These are phyloP conservation scores for Aureobasidium sp. DNA, from an alignment of 2,329 filamentous ascomycete genomes.

Conservation along the genomic window DNA sequence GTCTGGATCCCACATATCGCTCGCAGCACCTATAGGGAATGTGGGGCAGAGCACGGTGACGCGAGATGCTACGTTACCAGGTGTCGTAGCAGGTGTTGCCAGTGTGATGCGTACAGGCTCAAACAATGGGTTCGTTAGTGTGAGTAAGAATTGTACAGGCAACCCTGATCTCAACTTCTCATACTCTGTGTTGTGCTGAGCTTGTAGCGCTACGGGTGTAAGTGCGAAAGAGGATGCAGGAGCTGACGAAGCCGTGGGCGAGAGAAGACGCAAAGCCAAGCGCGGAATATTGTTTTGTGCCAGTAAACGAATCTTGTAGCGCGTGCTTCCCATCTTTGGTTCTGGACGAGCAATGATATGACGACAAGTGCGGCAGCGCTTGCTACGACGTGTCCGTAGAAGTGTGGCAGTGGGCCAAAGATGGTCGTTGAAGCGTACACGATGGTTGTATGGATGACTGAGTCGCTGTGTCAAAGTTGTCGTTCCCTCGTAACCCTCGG, in stretches of 20 bases:
- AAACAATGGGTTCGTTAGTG: constrained; percentile 89
- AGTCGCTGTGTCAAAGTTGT: constrained; percentile 44
- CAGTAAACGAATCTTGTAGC: constrained; percentile 87
- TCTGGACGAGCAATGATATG: constrained; percentile 96
- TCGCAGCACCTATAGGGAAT: constrained; percentile 90
- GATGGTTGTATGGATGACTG: constrained; percentile 35
- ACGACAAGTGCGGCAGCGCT: constrained; percentile 84
- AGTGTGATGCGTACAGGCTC: constrained; percentile 81
- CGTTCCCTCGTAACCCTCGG: constrained; percentile 60
- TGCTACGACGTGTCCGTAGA: constrained; percentile 84
- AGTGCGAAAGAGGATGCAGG: constrained; percentile 43
- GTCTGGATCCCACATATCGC: constrained; percentile 69
- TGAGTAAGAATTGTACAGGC: constrained; percentile 72
- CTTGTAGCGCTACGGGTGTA: constrained; percentile 17
- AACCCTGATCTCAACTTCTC: constrained; percentile 32
- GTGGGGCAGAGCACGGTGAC: constrained; percentile 92
- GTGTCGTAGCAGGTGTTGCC: constrained; percentile 71
- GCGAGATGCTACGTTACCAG: constrained; percentile 65
- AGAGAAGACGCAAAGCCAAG: constrained; percentile 61
- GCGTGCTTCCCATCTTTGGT: constrained; percentile 76
- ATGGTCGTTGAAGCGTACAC: constrained; percentile 58
- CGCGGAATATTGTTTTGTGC: constrained; percentile 78
- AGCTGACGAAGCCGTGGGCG: constrained; percentile 42
- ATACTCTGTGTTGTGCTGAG: constrained; percentile 21
- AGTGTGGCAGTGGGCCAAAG: constrained; percentile 75